Evolutionary conservation across 495 filamentous ascomycete genomes (phyloP).

Genomic region (Talaromyces stipitatus): DNA sequence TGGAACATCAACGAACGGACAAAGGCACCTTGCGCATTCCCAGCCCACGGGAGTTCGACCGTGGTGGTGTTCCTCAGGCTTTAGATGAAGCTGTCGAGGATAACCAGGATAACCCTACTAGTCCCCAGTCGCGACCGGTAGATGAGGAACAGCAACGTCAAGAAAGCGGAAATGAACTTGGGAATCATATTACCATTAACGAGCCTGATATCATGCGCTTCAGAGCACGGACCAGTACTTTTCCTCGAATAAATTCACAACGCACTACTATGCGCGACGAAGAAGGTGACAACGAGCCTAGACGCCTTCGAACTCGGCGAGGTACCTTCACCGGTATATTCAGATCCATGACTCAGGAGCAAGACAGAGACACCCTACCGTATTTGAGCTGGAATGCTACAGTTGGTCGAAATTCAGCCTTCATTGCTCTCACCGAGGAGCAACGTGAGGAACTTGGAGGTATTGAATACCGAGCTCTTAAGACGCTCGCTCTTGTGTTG

Average conservation of each 20-base stretch:
- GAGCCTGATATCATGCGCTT: constrained; percentile 43
- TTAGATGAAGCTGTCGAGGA: constrained; percentile 39
- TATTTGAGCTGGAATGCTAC: constrained; percentile 95
- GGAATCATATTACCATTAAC: constrained; percentile 56
- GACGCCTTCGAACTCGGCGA: constrained; percentile 17
- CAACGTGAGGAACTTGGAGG: constrained; percentile 90
- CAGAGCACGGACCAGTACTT: constrained; percentile 25
- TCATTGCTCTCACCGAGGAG: constrained; percentile 78
- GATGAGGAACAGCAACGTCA: constrained; percentile 9
- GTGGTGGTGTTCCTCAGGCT: constrained; percentile 59
- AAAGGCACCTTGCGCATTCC: constrained; percentile 74
- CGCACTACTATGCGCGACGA: constrained; percentile 30
- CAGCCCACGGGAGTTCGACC: constrained; percentile 78
- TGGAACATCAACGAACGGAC: constrained; percentile 77
- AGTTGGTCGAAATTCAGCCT: constrained; percentile 83
- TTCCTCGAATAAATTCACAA: constrained; percentile 32
- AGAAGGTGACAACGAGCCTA: constrained; percentile 19
- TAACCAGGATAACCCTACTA: background rate
- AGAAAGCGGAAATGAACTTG: constrained; percentile 22
- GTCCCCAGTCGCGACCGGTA: constrained; percentile 10
- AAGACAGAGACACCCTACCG: constrained; percentile 51
- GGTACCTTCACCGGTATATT: constrained; percentile 29
- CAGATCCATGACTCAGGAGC: constrained; percentile 34
- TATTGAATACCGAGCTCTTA: constrained; percentile 88
- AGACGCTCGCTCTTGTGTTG: constrained; percentile 72